phyloP scores from a whole-genome alignment of 2,329 filamentous ascomycete genomes.

The Diaporthe sp. region DNA sequence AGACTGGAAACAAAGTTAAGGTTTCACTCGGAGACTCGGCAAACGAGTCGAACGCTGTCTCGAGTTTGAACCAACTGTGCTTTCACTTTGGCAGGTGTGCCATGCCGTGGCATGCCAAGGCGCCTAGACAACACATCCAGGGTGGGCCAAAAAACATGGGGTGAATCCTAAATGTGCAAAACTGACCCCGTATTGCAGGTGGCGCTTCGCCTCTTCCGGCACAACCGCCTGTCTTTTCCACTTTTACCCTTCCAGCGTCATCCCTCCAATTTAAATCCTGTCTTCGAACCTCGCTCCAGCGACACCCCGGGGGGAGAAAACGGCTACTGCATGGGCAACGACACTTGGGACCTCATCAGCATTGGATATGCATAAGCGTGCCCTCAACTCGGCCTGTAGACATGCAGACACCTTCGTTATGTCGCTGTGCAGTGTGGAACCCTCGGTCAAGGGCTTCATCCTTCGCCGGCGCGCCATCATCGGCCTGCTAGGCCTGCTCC shows the following conservation, averaged over 20 bases:
- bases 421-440: conserved; percentile 13
- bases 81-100: neutral
- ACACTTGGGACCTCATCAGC: neutral
- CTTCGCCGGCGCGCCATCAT: conserved; percentile 16
- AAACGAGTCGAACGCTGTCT: conserved; percentile 12
- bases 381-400: conserved; percentile 6
- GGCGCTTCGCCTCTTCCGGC: conserved; percentile 3
- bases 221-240: conserved; percentile 3
- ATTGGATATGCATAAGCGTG: conserved; percentile 17
- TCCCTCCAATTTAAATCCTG: conserved; percentile 4
- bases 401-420: conserved; percentile 8
- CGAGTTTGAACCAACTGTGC: conserved; percentile 1
- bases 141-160: conserved; percentile 9
- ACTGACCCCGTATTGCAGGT: conserved; percentile 8
- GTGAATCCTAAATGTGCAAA: conserved; percentile 5
- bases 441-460: conserved; percentile 18
- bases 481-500: conserved; percentile 13
- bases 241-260: conserved; percentile 15
- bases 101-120: conserved; percentile 12
- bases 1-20: neutral
- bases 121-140: conserved; percentile 15
- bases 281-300: neutral
- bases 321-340: neutral
- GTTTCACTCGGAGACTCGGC: conserved; percentile 12
- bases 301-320: neutral